These are phyloP conservation scores for Alloteropsis semialata DNA, from an alignment of 176 grass and related monocot genomes.

Conservation along the genomic window DNA sequence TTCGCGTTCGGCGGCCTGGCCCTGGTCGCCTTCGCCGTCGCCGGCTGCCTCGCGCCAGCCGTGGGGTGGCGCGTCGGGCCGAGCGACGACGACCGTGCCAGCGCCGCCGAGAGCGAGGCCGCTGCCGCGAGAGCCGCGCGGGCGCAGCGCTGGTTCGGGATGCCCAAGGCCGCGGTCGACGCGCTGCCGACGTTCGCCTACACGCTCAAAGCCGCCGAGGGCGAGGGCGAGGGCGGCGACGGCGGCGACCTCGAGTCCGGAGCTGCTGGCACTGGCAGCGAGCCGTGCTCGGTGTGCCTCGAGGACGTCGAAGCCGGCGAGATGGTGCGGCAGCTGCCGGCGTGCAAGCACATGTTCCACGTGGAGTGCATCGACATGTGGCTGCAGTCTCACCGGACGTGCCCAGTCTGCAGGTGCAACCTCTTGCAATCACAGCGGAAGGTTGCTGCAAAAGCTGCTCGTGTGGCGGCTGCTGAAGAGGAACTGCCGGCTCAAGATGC, in stretches of 20 bases:
- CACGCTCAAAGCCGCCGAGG: not conserved
- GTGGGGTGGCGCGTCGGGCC: not conserved
- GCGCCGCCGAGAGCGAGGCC: not conserved
- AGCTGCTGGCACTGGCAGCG: not conserved
- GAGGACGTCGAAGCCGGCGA: slow-evolving; percentile 20
- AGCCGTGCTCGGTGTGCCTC: slow-evolving; percentile 4
- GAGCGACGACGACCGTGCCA: no score
- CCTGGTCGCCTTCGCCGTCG: not conserved
- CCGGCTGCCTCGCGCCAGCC: not conserved
- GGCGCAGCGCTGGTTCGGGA: not conserved
- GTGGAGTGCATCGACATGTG: slow-evolving; percentile 11
- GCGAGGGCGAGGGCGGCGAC: not conserved
- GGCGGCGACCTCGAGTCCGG: slow-evolving; percentile 31
- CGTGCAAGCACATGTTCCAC: slow-evolving; percentile 13
- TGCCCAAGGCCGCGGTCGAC: not conserved
- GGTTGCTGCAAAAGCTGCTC: not conserved
- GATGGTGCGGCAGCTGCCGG: slow-evolving; percentile 19
- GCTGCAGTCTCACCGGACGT: slow-evolving; percentile 1
- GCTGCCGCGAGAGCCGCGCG: not conserved
- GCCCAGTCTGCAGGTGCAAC: slow-evolving; percentile 32
- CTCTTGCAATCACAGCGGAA: not conserved
- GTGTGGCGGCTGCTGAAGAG: not conserved
- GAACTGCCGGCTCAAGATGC: not conserved
- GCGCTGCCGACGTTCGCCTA: not conserved
- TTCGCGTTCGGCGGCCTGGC: not conserved